Evolutionary conservation across 306 rosid genomes (phyloP), one percentile per base, ranked within the genome.

Genomic region (Carpinus viminea): DNA sequence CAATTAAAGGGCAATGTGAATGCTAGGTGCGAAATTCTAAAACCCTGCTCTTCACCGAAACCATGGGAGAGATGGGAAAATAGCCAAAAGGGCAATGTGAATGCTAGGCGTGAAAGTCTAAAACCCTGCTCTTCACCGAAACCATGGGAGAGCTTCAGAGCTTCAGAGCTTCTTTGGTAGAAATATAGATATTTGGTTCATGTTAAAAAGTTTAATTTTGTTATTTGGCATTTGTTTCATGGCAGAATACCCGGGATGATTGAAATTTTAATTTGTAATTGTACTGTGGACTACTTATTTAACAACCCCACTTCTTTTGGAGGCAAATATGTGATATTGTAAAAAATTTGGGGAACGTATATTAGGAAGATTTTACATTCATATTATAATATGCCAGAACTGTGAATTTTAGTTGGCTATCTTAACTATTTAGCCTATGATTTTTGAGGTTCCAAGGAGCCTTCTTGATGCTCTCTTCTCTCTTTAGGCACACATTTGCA

Each of bases 91-190:
- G n/a, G n/a, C n/a, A n/a, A n/a, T n/a, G n/a, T n/a, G n/a, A n/a
- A n/a, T n/a, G n/a, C n/a, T n/a, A n/a, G n/a, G n/a, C n/a, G n/a
- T n/a, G n/a, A n/a, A n/a, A n/a, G n/a, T n/a, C n/a, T n/a, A n/a
- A n/a, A n/a, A n/a, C n/a, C n/a, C n/a, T n/a, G n/a, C n/a, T n/a
- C n/a, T n/a, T n/a, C n/a, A n/a, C n/a, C n/a, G n/a, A n/a, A n/a
- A n/a, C n/a, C n/a, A n/a, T n/a, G n/a, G n/a, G n/a, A n/a, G n/a
- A n/a, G n/a, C n/a, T n/a, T n/a, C n/a, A n/a, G n/a, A n/a, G n/a
- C n/a, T n/a, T n/a, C n/a, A n/a, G 85, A 85, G 79, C 2, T 21
- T 48, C 57, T 73, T 56, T 62, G 70, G 66, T n/a, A 26, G 53
- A 5, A 62, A 28, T 52, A 10, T 28, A 53, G 72, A 13, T 38